phyloP scores from a whole-genome alignment of 139 green algal genomes.

The Tetraselmis chui region DNA sequence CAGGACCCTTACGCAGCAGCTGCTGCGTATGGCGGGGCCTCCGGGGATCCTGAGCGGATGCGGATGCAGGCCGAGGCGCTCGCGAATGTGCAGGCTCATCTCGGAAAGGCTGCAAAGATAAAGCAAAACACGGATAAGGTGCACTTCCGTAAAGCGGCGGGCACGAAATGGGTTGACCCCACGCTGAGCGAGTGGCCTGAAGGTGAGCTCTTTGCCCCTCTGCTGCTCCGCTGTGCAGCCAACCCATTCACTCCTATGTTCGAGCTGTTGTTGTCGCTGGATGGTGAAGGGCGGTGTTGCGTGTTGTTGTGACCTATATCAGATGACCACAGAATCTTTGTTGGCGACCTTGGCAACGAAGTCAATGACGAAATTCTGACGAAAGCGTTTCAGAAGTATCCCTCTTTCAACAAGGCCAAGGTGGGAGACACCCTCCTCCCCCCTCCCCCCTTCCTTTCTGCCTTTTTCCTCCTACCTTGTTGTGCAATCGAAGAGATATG shows the following conservation, averaged over 20 bases:
- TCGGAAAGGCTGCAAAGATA: background rate
- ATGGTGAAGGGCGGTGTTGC: no score
- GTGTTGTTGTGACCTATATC: no score
- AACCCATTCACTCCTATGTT: no score
- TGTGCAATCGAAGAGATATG: background rate
- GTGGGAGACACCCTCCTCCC: slow-evolving; percentile 6
- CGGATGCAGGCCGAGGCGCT: background rate
- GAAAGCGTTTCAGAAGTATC: slow-evolving; percentile 78
- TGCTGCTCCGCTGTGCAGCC: no score
- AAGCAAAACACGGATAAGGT: background rate
- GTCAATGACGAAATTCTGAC: slow-evolving; percentile 79
- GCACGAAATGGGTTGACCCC: slow-evolving; percentile 65
- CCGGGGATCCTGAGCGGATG: background rate
- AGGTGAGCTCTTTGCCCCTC: no score
- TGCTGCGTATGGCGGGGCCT: no score
- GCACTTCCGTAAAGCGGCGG: slow-evolving; percentile 35
- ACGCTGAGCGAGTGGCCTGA: slow-evolving; percentile 82
- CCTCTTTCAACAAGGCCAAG: slow-evolving; percentile 81
- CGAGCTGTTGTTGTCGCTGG: no score
- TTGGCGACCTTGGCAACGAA: slow-evolving; percentile 92
- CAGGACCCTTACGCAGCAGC: no score
- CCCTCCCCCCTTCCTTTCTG: background rate
- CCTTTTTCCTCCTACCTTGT: background rate
- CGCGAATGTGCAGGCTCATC: background rate
- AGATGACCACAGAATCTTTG: slow-evolving; percentile 94